Evolutionary conservation across 306 rosid species (phyloP), one percentile per base, ranked within the genome.

Genomic region (Urtica urens): DNA sequence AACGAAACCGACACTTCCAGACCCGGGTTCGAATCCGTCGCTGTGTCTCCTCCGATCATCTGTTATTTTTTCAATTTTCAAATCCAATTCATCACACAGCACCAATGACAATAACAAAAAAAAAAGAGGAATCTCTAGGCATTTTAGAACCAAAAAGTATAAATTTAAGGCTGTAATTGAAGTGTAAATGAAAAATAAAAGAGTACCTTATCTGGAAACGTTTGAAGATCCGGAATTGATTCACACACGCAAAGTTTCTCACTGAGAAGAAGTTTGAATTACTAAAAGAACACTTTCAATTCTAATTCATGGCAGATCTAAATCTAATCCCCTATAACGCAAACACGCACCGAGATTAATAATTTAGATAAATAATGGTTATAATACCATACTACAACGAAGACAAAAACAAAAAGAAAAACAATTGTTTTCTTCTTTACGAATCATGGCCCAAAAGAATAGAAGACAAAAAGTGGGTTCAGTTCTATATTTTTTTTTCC

Each of bases 1-100:
- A 90, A 90, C 0, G 97, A 90, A 61, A 90, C 80, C 18, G 97
- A 90, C 62, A 81, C 87, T 62, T 90, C 94, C 67, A 90, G 52
- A 28, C 56, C 60, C 47, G 90, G 45, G 58, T 73, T 75, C 34
- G 77, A 57, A n/a, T n/a, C n/a, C n/a, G n/a, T n/a, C 53, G 78
- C 77, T 39, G 58, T 58, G n/a, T 57, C 67, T 68, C 77, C 95
- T 23, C 78, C 85, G 82, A 77, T 78, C 87, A 77, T 71, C 95
- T 90, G 71, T 46, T 55, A 31, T 56, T 44, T 3, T 14, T 14
- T 14, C n/a, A n/a, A n/a, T n/a, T n/a, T n/a, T n/a, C n/a, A n/a
- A n/a, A n/a, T n/a, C n/a, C n/a, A n/a, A n/a, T n/a, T 28, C 10
- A 28, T 28, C 33, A 28, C 33, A 28, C 33, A 28, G 10, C 33